Base-by-base conservation (phyloP, 1,139 yeast species). In the Dujonia santamariae region DNA sequence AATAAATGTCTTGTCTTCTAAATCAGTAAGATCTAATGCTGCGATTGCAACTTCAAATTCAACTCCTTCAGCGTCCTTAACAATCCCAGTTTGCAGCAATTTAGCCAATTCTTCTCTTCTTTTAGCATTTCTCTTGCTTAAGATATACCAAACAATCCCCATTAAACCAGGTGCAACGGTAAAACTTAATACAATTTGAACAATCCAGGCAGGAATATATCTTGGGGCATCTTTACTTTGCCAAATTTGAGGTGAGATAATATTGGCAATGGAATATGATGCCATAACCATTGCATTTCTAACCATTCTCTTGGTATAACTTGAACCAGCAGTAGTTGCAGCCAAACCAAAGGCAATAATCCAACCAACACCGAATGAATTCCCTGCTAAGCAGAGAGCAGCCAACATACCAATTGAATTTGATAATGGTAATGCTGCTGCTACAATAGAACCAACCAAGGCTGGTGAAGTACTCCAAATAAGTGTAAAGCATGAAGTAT, bases 171-270 rank as follows among this genome's bases (percentile, higher is more conserved):
- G 75, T 2, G 75, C 69, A 11, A 54, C 33, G 17, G 59, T 54
- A 47, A 67, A 74, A 7, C 74, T 63, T 17, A 71, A 46, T 4
- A 72, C 73, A 32, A 74, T 72, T 46, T 71, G 77, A n/a, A 72
- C 73, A 32, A 67, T 60, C 79, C 80, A 73, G 0, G 80, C 78
- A 2, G 68, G 67, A 14, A 41, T 41, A 26, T 47, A 51, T 16
- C 45, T 43, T 17, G 55, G 55, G 7, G 43, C 45, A 33, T 49
- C 46, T 22, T 28, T 42, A 7, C 35, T 40, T 36, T 46, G 46
- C 56, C 56, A 51, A n/a, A 51, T 35, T 36, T 51, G 56, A 8
- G 55, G 54, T 9, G 57, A 55, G 19, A 56, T 52, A 22, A 56
- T 53, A 29, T 56, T 56, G n/a, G 55, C 39, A 21, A 56, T 42